Evolutionary conservation across 148 eudicot genomes (phyloP), one percentile per base, ranked within the genome.

Genomic region (Nepenthes mirabilis): DNA sequence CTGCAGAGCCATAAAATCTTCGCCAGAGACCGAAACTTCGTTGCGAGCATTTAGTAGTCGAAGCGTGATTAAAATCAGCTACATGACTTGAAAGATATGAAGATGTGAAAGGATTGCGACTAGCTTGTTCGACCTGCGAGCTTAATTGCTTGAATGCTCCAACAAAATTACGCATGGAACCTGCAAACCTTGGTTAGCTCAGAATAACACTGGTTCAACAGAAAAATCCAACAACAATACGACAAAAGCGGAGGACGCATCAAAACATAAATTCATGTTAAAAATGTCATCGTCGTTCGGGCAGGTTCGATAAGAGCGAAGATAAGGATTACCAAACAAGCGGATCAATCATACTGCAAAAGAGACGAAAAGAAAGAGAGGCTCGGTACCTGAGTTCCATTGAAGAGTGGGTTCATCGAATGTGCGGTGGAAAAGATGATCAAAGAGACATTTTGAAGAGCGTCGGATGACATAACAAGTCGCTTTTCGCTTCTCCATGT

Each of bases 1-100:
- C 74, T 3, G 45, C 65, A 5, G 96, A 77, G 43, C 83, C 83
- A 80, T 77, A 77, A 62, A 51, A 68, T 80, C 95, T 70, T 57
- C 43, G 33, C 32, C 50, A 82, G 51, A 52, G 62, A 52, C 69
- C 65, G 33, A 52, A 65, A 60, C 50, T 55, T 72, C 69, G 47
- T 23, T 36, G 65, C 61, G 33, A 54, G 61, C 37, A 23, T 23
- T 23, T 23, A 23, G 23, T 23, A 23, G 23, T 23, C 23, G 23
- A 23, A 23, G 23, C 23, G 23, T 23, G 23, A 23, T 23, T 23
- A 23, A 23, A 23, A 23, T 23, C 23, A 23, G 23, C 23, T 23
- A 23, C 23, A 23, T 23, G 0, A 23, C 23, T 23, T 23, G 23
- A 23, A 23, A 23, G 23, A 23, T 23, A 23, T 23, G 23, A 23